Base-by-base conservation (phyloP, 495 filamentous ascomycete species). In the Astrothelium macrocarpum region DNA sequence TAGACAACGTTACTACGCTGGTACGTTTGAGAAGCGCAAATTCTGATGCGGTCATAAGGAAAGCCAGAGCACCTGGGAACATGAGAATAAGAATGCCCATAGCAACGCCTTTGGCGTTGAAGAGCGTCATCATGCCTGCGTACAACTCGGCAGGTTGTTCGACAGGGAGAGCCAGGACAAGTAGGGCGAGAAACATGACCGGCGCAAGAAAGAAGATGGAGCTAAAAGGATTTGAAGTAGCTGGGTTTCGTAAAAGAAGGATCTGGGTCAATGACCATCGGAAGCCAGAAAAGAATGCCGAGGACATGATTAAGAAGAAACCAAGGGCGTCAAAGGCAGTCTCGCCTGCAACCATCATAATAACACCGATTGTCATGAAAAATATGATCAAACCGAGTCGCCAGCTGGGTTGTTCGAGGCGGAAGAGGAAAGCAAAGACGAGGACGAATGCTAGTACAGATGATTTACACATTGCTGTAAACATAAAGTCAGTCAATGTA, bases 321-420 rank as follows among this genome's bases (percentile, higher is more conserved):
- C 95, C 95, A 39, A 91, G 82, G 0, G 86, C 79, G 66, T 90
- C 84, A 81, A 99, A 99, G 36, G 87, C 86, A n/a, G 92, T 83
- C 76, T 99, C 94, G 28, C 92, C 92, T 1, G 91, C 89, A 2
- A 99, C 95, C 95, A 99, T 99, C 92, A 97, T 96, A 66, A 97
- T 82, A 28, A 99, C 95, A 62, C 95, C 95, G 1, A 85, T 69
- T 0, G 92, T 99, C 95, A 99, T 97, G 65, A 89, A 87, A 59
- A 83, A 81, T 65, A 99, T 97, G 66, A 99, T 90, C 39, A 82
- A 75, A 26, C 95, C 87, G 25, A 99, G 82, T 67, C 86, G 87
- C 78, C 89, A 85, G 0, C 92, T 96, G 0, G 90, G 90, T 5
- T 82, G 81, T 75, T 99, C 95, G 32, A 99, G 86, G 39, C 87